phyloP scores from a whole-genome alignment of 305 asterid genomes.

The Solanum aculeatissimum region DNA sequence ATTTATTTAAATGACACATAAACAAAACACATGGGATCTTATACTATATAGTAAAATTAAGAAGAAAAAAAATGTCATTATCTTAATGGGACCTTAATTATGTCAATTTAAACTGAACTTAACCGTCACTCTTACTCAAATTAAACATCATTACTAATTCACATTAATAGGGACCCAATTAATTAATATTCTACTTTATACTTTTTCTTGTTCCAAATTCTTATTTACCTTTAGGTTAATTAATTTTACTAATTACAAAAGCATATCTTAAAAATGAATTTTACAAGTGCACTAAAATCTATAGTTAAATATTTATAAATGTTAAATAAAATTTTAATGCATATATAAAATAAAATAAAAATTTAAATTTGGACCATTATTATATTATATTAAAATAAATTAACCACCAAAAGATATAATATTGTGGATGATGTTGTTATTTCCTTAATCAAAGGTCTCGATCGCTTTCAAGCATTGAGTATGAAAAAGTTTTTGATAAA shows the following conservation, averaged over 20 bases:
- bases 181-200: background rate
- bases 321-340: background rate
- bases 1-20: background rate
- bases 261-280: background rate
- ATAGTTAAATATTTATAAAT: background rate
- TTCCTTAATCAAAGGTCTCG: background rate
- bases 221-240: background rate
- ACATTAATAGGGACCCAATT: background rate
- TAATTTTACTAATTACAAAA: background rate
- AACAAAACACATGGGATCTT: background rate
- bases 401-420: background rate
- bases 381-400: background rate
- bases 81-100: background rate
- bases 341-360: background rate
- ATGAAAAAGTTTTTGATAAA: background rate
- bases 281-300: background rate
- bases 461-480: rapidly evolving
- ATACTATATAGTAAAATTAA: background rate
- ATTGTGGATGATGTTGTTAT: background rate
- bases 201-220: background rate
- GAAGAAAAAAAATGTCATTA: background rate
- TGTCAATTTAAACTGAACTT: background rate
- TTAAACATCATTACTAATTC: background rate
- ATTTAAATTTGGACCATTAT: background rate
- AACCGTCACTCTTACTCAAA: background rate